Base-by-base conservation (phyloP, 306 rosid species). In the Sicyos edulis region DNA sequence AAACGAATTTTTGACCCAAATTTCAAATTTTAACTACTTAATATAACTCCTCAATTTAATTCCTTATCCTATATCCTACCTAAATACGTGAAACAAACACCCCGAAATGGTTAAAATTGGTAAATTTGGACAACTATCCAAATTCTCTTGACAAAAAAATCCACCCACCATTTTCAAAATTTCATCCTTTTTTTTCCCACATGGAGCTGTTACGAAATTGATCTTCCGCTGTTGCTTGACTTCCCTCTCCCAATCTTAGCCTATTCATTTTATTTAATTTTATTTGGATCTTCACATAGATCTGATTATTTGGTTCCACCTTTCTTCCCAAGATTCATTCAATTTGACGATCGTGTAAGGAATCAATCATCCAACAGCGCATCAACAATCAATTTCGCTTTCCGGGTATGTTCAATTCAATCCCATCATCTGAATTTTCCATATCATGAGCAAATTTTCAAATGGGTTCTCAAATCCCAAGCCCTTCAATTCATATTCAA, bases 401-500 rank as follows among this genome's bases (percentile, higher is more conserved):
- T 17, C n/a, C 37, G 68, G 78, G 68, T 61, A 74, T 55, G 73
- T 69, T 69, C 21, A 50, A 69, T 50, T 50, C 11, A 50, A 29
- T 14, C 59, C 73, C 56, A 15, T 50, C 24, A 0, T 7, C 20
- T 69, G 14, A 80, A 75, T 69, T 54, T 14, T 20, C 2, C 21
- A 56, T 74, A 80, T 52, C 68, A 88, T 88, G 96, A 87, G 70
- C 77, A 82, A 68, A 81, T 83, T 75, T 69, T 77, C 88, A 65
- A 81, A 82, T 44, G 86, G 89, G 81, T 83, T 88, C 11, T 80
- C 87, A 40, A 78, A 54, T 71, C 77, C 86, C 26, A 92, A 87
- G 77, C 78, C 95, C 71, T 92, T 92, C 71, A 58, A 26, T 40
- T 85, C 92, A 52, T 87, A 85, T 83, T 81, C 84, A 42, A 82